Evolutionary conservation across 2,329 filamentous ascomycete genomes (phyloP), one percentile per base, ranked within the genome.

Genomic region (Sporothrix luriei): DNA sequence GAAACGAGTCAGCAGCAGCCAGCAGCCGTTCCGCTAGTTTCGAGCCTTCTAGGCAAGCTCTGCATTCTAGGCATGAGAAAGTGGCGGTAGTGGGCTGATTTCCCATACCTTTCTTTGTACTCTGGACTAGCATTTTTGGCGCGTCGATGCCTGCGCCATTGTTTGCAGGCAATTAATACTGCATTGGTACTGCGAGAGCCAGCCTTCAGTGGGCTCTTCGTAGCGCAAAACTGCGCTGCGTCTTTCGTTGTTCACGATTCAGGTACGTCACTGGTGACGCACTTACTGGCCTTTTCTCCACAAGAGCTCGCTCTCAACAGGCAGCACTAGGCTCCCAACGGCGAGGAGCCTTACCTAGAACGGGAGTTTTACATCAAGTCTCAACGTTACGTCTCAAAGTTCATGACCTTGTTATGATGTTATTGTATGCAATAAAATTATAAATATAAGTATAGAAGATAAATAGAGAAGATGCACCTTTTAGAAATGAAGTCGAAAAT

Each of bases 231-330:
- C 43, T 11, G 21, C 43, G 26, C 61, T 64, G 40, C 24, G 29
- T 49, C 61, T 64, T 7, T 64, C 61, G 61, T 64, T 48, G 33
- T 33, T 38, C 33, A 61, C 55, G 55, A 40, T 33, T 21, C 33
- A 59, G 55, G 55, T 40, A 59, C 55, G 55, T 61, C 55, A 61
- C 55, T 61, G 3, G 33, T 24, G 33, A 33, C 14, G 33, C 55
- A 61, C 55, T 43, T 43, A 43, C 43, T 61, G 13, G 55, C 40
- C 38, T 26, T 16, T 46, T 46, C 38, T 62, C 57, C 57, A 62
- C 19, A 43, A 10, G 55, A 61, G 55, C 55, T 61, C 55, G 43
- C 38, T 61, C 55, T 40, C 38, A 61, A 43, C 33, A 61, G 55
- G 38, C 55, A 61, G 33, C 55, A 38, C 19, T 43, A 61, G 55